Percentiles rank a stretch among this genome's conserved stretches.
phyloP scores from a whole-genome alignment of 2,329 filamentous ascomycete species.

The Hypoxylon sp. region DNA sequence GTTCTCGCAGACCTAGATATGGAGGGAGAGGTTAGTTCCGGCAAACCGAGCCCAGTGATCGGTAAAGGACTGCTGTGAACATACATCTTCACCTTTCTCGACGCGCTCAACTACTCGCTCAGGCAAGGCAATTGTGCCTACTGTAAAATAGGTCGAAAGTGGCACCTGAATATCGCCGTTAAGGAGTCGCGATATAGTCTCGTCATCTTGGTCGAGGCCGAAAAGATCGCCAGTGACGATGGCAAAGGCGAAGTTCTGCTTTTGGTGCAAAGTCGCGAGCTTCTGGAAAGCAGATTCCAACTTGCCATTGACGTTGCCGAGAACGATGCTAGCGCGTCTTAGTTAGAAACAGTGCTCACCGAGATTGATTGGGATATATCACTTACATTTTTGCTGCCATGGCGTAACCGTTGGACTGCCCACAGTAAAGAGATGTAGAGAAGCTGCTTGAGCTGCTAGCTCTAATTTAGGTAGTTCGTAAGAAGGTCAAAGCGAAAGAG shows the following conservation, averaged over 20 bases:
- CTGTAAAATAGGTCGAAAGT: slow-evolving; percentile 90
- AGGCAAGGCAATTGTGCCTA: slow-evolving; percentile 82
- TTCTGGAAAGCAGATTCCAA: slow-evolving; percentile 84
- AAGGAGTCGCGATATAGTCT: slow-evolving; percentile 74
- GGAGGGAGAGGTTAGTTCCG: slow-evolving; percentile 6
- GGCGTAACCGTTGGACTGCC: slow-evolving; percentile 15
- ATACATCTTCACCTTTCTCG: slow-evolving; percentile 74
- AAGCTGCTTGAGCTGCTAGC: slow-evolving; percentile 24
- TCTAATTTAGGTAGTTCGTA: slow-evolving; percentile 22
- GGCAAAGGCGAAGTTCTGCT: slow-evolving; percentile 90
- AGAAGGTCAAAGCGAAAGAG: background rate
- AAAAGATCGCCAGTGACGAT: slow-evolving; percentile 91
- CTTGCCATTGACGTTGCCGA: slow-evolving; percentile 87
- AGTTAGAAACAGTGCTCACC: slow-evolving; percentile 22
- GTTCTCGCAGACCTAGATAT: slow-evolving; percentile 81
- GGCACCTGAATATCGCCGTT: slow-evolving; percentile 80
- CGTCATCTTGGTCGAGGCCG: slow-evolving; percentile 70
- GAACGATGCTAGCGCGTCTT: slow-evolving; percentile 73
- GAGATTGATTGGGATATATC: background rate
- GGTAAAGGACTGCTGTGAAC: slow-evolving; percentile 38
- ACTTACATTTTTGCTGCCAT: slow-evolving; percentile 68
- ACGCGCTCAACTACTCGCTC: slow-evolving; percentile 79
- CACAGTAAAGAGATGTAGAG: background rate
- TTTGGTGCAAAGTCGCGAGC: slow-evolving; percentile 82
- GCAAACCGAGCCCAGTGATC: background rate